Conservation (phyloP, 179 eudicot species). For the Carnegiea gigantea region DNA sequence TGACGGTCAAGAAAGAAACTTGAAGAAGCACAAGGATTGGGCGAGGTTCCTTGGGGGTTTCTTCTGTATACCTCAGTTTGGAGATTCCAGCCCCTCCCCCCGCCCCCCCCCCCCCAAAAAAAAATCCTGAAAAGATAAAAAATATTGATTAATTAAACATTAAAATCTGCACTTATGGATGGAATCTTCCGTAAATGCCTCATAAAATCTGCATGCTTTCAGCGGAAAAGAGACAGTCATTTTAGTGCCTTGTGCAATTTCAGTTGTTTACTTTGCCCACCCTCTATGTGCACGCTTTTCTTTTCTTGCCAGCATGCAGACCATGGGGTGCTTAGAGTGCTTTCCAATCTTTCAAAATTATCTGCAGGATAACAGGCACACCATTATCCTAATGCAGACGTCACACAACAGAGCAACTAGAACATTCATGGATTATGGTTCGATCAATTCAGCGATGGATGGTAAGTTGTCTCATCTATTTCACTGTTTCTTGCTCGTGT, state of each 20-base stretch:
- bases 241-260: background rate
- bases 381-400: slow-evolving; percentile 86
- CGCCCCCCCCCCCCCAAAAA: too few species aligned
- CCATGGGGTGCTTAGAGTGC: too few species aligned
- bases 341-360: background rate
- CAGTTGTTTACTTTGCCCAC: background rate
- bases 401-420: slow-evolving; percentile 72
- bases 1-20: background rate
- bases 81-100: background rate
- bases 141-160: too few species aligned
- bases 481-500: background rate
- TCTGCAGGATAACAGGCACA: slow-evolving; percentile 84
- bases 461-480: slow-evolving; percentile 39
- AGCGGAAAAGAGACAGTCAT: background rate
- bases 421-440: slow-evolving; percentile 91
- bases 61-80: background rate
- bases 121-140: too few species aligned
- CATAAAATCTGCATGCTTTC: background rate
- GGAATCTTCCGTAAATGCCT: background rate
- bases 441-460: slow-evolving; percentile 84
- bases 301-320: too few species aligned
- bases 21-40: background rate
- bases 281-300: background rate
- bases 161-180: too few species aligned
- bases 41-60: background rate